These are phyloP conservation scores for Penicillium sclerotigenum DNA, from an alignment of 2,329 filamentous ascomycete genomes.

Conservation along the genomic window DNA sequence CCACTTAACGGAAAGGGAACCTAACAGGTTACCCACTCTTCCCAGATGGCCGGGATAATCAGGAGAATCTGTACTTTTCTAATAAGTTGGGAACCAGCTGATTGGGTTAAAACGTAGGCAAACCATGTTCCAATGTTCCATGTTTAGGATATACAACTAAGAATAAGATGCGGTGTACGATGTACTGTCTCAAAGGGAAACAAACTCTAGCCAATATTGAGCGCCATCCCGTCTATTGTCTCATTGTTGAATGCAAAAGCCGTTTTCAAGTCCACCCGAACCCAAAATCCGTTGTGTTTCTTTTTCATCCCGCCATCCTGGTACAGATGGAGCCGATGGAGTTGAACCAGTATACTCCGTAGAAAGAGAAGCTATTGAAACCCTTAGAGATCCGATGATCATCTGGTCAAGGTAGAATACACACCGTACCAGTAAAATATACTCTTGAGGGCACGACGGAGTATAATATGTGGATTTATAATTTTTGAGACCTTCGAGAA, in stretches of 20 bases:
- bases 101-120: not conserved
- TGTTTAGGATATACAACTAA: not conserved
- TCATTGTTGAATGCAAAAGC: not conserved
- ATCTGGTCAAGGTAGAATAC: conserved; percentile 11
- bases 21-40: conserved; percentile 5
- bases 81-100: conserved; percentile 4
- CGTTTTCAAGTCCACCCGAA: not conserved
- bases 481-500: conserved; percentile 21
- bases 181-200: not conserved
- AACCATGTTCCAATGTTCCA: no score
- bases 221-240: not conserved
- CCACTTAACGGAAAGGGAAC: conserved; percentile 1
- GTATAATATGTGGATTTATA: not conserved
- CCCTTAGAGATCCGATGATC: conserved; percentile 13
- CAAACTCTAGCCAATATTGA: not conserved
- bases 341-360: not conserved
- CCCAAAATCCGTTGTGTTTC: conserved; percentile 1
- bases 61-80: conserved; percentile 1
- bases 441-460: not conserved
- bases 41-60: conserved; percentile 6
- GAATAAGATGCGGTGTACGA: conserved; percentile 4
- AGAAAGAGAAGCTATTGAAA: conserved; percentile 5
- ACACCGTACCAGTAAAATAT: conserved; percentile 4
- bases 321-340: not conserved
- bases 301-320: not conserved